These are phyloP conservation scores for Phytophthora tubulina DNA, from an alignment of 352 stramenopile species.

Conservation along the genomic window DNA sequence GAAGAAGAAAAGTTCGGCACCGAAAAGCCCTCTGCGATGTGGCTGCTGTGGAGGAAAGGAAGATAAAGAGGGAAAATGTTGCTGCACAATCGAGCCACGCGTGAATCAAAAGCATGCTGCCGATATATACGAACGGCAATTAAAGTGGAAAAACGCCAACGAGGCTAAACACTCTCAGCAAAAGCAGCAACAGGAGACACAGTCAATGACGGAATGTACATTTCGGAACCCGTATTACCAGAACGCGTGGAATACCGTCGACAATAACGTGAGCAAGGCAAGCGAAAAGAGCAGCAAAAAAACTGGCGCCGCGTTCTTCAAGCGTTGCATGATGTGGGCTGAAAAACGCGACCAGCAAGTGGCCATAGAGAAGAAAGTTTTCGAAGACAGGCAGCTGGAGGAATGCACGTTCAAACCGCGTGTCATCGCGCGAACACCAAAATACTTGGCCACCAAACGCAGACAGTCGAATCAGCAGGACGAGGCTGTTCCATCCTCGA, in stretches of 20 bases:
- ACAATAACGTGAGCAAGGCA: not conserved
- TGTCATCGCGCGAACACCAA: slow-evolving; percentile 20
- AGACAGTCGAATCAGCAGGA: slow-evolving; percentile 26
- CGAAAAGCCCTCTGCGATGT: slow-evolving; percentile 32
- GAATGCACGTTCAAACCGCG: slow-evolving; percentile 72
- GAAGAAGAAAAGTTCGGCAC: slow-evolving; percentile 25
- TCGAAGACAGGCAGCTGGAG: slow-evolving; percentile 47
- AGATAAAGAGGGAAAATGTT: slow-evolving; percentile 32
- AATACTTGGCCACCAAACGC: slow-evolving; percentile 14
- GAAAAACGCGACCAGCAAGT: slow-evolving; percentile 48
- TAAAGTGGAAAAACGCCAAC: slow-evolving; percentile 68
- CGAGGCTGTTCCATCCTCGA: not conserved
- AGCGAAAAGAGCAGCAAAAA: slow-evolving; percentile 22
- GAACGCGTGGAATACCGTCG: slow-evolving; percentile 46
- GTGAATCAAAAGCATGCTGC: slow-evolving; percentile 42
- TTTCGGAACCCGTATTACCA: slow-evolving; percentile 74
- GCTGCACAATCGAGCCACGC: slow-evolving; percentile 20
- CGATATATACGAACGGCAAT: slow-evolving; percentile 66
- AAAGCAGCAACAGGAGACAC: slow-evolving; percentile 46
- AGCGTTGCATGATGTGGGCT: slow-evolving; percentile 57
- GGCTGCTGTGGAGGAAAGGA: slow-evolving; percentile 42
- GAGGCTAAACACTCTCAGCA: slow-evolving; percentile 47
- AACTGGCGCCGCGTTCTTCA: slow-evolving; percentile 50
- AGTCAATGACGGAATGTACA: slow-evolving; percentile 49
- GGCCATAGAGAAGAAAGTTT: slow-evolving; percentile 46